Evolutionary conservation across 257 asterid genomes (phyloP).

Genomic region (Ilex aquifolium): DNA sequence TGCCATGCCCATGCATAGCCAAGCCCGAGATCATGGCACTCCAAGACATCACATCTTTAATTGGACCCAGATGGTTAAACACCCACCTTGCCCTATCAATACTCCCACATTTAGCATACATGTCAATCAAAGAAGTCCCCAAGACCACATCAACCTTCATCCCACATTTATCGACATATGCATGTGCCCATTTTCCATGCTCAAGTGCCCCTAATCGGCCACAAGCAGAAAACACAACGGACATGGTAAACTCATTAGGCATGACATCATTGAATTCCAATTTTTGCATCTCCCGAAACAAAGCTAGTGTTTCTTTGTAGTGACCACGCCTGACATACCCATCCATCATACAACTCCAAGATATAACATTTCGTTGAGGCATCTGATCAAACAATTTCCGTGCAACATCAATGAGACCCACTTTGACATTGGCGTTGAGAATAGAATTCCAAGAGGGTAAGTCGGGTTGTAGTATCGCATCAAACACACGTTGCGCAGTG

Average conservation of each 20-base stretch:
- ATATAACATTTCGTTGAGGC: constrained; percentile 11
- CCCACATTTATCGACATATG: constrained; percentile 9
- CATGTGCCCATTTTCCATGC: constrained; percentile 9
- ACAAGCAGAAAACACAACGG: constrained; percentile 20
- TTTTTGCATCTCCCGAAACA: constrained; percentile 9
- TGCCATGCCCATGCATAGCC: constrained; percentile 14
- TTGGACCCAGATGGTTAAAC: constrained; percentile 15
- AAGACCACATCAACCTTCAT: constrained; percentile 9
- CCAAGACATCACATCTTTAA: constrained; percentile 6
- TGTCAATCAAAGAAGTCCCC: constrained; percentile 21
- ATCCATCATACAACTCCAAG: constrained; percentile 24
- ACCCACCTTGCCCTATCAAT: constrained; percentile 13
- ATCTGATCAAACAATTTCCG: constrained; percentile 11
- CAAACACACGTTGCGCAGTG: constrained; percentile 9
- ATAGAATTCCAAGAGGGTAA: constrained; percentile 21
- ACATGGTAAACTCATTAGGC: constrained; percentile 19
- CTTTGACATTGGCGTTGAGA: constrained; percentile 13
- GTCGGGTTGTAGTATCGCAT: constrained; percentile 15
- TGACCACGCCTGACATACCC: constrained; percentile 18
- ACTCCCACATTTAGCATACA: constrained; percentile 26
- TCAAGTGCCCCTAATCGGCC: constrained; percentile 19
- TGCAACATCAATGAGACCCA: constrained; percentile 11
- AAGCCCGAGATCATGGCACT: constrained; percentile 21
- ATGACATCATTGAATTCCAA: not conserved
- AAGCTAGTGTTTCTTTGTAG: constrained; percentile 11